A percentile compares a stretch with the other conserved stretches of the same genome.
Conservation (phyloP, 2,329 filamentous ascomycete genomes). For the Fusarium abutilonis region DNA sequence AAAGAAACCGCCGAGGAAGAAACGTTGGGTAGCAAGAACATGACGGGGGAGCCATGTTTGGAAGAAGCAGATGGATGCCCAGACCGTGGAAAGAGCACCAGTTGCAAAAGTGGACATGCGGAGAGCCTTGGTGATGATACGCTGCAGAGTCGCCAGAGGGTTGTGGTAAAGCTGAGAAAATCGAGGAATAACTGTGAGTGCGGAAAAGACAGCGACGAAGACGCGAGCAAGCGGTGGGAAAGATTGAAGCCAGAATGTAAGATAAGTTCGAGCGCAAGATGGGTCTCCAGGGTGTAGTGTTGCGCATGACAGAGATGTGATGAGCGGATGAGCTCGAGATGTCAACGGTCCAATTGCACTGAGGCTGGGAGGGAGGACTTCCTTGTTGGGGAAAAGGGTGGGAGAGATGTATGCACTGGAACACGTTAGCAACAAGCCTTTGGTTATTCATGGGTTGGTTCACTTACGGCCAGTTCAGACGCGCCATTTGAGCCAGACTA, state of each 20-base stretch:
- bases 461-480: constrained; percentile 82
- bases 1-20: constrained; percentile 88
- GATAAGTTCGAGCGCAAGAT: constrained; percentile 85
- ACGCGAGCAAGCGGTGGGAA: constrained; percentile 83
- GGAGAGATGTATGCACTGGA: constrained; percentile 80
- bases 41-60: constrained; percentile 79
- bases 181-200: constrained; percentile 72
- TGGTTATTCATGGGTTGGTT: background rate
- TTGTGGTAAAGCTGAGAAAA: constrained; percentile 74
- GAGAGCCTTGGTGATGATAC: constrained; percentile 74
- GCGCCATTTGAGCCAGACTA: constrained; percentile 81
- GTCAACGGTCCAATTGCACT: constrained; percentile 78
- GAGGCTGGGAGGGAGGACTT: constrained; percentile 73
- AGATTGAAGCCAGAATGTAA: constrained; percentile 86
- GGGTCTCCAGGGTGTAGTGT: constrained; percentile 88
- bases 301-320: constrained; percentile 86
- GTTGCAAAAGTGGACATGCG: constrained; percentile 79
- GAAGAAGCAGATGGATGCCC: constrained; percentile 91
- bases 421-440: constrained; percentile 8
- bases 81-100: constrained; percentile 83
- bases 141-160: constrained; percentile 73
- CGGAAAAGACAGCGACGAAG: constrained; percentile 78
- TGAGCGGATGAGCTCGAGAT: constrained; percentile 85
- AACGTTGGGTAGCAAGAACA: constrained; percentile 82
- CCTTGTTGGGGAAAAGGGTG: constrained; percentile 81